Evolutionary conservation across 169 alveolate genomes (phyloP).

Genomic region (Eimeria maxima): DNA sequence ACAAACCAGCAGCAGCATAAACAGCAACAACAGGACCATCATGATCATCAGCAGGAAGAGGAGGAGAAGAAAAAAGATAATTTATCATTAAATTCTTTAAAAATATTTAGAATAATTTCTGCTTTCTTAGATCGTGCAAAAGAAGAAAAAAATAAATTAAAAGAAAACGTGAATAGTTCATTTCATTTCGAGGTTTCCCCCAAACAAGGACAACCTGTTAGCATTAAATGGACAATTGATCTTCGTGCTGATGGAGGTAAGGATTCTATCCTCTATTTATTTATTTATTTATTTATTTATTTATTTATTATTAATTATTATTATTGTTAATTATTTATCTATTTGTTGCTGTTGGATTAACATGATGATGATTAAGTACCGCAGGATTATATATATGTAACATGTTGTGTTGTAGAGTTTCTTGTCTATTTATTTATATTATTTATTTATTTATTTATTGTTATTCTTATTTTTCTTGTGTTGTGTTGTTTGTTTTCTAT

Average conservation of each 20-base stretch:
- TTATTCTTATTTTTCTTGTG: too few species aligned
- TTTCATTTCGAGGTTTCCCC: conserved; percentile 46
- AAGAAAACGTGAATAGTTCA: conserved; percentile 37
- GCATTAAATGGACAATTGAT: conserved; percentile 58
- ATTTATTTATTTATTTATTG: too few species aligned
- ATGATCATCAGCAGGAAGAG: not conserved
- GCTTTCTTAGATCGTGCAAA: conserved; percentile 61
- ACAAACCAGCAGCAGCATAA: conserved; percentile 9
- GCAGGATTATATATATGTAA: too few species aligned
- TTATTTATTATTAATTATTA: not conserved
- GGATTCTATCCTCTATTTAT: not conserved
- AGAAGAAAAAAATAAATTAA: conserved; percentile 14
- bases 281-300: not conserved
- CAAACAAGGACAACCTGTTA: conserved; percentile 16
- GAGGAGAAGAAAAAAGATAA: not conserved
- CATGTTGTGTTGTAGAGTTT: too few species aligned
- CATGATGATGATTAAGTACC: not conserved
- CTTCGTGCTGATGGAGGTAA: conserved; percentile 52
- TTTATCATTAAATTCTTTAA: not conserved
- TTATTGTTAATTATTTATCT: too few species aligned
- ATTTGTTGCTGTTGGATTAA: not conserved
- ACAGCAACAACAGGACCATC: too few species aligned
- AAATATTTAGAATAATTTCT: conserved; percentile 58
- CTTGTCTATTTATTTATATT: too few species aligned
- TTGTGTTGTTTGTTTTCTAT: not conserved